Conservation (phyloP, 495 filamentous ascomycete species). For the Neurospora tetrasperma region DNA sequence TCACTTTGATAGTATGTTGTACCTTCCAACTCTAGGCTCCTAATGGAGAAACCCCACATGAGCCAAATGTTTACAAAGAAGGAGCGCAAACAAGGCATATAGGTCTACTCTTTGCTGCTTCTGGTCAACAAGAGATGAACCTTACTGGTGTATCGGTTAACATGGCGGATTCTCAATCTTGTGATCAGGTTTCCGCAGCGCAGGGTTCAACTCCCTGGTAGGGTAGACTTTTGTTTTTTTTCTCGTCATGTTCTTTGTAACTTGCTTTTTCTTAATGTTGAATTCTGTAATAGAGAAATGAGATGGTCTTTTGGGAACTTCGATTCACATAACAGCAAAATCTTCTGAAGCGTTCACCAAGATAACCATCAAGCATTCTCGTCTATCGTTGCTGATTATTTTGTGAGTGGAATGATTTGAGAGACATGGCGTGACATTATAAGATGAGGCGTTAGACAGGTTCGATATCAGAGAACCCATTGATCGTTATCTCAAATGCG, state of each 20-base stretch:
- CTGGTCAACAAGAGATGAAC: neutral
- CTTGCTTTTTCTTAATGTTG: neutral
- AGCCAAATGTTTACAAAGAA: neutral
- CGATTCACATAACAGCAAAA: neutral
- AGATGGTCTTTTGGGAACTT: neutral
- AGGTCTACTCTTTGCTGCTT: too few relatives aligned
- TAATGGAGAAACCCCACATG: too few relatives aligned
- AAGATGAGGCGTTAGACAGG: neutral
- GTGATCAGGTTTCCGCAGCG: conserved; percentile 1
- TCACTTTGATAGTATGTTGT: too few relatives aligned
- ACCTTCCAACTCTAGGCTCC: too few relatives aligned
- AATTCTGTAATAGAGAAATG: neutral
- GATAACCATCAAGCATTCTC: neutral
- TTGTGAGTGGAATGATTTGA: too few relatives aligned
- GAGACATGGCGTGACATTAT: too few relatives aligned
- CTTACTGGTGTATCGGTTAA: conserved; percentile 11
- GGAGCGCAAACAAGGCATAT: neutral
- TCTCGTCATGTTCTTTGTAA: neutral
- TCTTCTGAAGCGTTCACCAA: neutral
- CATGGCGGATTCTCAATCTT: conserved; percentile 8
- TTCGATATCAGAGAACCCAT: neutral
- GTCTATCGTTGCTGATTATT: neutral
- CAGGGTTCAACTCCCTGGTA: neutral
- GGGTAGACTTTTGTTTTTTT: neutral
- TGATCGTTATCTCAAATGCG: neutral